Percentiles rank a stretch among this genome's conserved stretches.
phyloP scores from a whole-genome alignment of 1,284 basidiomycete genomes.

The Chalciporus sp. region DNA sequence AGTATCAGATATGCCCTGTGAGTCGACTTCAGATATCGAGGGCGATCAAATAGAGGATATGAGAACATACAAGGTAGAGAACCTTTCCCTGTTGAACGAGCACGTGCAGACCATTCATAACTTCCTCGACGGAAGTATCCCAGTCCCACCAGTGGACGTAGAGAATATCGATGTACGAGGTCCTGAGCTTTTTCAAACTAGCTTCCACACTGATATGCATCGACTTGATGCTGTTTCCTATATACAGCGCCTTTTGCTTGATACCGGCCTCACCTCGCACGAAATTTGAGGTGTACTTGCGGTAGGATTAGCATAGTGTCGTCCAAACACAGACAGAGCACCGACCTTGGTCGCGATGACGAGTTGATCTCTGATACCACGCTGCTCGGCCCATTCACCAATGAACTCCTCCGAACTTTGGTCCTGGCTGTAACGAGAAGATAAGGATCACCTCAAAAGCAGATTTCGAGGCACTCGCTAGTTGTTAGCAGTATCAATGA shows the following conservation, averaged over 20 bases:
- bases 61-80: constrained; percentile 41
- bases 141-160: constrained; percentile 51
- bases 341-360: constrained; percentile 45
- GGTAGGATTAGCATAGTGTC: too few relatives aligned
- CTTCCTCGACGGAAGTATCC: constrained; percentile 46
- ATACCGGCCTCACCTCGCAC: constrained; percentile 21
- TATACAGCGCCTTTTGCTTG: constrained; percentile 30
- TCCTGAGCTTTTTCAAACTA: constrained; percentile 46
- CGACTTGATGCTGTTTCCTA: constrained; percentile 38
- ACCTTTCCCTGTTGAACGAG: constrained; percentile 47
- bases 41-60: constrained; percentile 33
- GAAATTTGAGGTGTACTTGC: constrained; percentile 40
- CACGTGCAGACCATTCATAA: constrained; percentile 50
- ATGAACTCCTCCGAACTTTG: constrained; percentile 52
- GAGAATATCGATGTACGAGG: constrained; percentile 42
- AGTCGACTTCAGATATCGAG: too few relatives aligned
- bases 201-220: constrained; percentile 36
- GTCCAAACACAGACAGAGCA: too few relatives aligned
- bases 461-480: constrained; percentile 12
- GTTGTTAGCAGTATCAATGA: constrained; percentile 53
- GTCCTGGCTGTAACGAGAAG: constrained; percentile 39
- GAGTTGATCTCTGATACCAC: constrained; percentile 52
- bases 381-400: constrained; percentile 57
- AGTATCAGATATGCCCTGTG: constrained; percentile 48
- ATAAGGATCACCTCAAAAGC: too few relatives aligned